Evolutionary conservation across 345 rosid species (phyloP).

Genomic region (Xanthoceras sorbifolium): DNA sequence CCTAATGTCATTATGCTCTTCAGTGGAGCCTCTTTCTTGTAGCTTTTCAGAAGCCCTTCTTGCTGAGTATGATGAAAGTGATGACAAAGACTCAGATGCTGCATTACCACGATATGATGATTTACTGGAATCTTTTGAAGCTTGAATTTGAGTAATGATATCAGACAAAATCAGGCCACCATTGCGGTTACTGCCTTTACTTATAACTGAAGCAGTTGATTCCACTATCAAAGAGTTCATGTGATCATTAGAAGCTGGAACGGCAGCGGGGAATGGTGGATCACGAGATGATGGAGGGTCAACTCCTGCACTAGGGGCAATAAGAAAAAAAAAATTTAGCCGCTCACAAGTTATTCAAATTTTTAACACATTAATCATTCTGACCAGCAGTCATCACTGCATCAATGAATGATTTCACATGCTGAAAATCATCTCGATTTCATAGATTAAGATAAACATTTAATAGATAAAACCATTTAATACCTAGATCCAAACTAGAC

Average conservation of each 20-base stretch:
- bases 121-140: conserved; percentile 88
- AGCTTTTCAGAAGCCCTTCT: conserved; percentile 69
- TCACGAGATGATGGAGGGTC: conserved; percentile 99
- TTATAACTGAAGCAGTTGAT: conserved; percentile 48
- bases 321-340: conserved; percentile 53
- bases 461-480: conserved; percentile 35
- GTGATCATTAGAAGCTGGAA: conserved; percentile 68
- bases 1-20: conserved; percentile 62
- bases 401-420: conserved; percentile 25
- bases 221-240: conserved; percentile 52
- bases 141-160: conserved; percentile 87
- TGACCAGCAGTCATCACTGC: conserved; percentile 11
- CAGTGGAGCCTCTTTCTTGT: conserved; percentile 67
- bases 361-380: conserved; percentile 16
- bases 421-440: background rate
- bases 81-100: conserved; percentile 63
- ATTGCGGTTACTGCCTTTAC: conserved; percentile 67
- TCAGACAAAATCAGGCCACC: conserved; percentile 89
- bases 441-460: background rate
- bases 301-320: conserved; percentile 97
- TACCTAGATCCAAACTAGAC: conserved; percentile 99
- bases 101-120: conserved; percentile 54
- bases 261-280: conserved; percentile 80
- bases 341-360: conserved; percentile 38
- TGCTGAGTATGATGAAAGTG: conserved; percentile 61